Evolutionary conservation across 2,329 filamentous ascomycete genomes (phyloP).

Genomic region (Ilyonectria mors-panacis): DNA sequence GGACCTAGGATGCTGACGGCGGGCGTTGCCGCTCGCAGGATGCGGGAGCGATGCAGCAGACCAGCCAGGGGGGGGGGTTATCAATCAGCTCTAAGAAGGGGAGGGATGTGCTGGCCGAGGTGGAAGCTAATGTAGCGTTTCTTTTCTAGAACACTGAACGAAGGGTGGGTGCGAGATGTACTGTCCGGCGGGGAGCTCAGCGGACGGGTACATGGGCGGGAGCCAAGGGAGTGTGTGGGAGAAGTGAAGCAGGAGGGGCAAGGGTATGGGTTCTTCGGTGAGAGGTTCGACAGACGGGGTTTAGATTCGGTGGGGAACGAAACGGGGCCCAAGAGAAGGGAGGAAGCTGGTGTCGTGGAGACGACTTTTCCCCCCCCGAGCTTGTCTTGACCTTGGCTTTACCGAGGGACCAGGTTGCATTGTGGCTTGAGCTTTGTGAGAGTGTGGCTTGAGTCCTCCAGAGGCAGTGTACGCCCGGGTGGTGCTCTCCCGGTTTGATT

Average conservation of each 20-base stretch:
- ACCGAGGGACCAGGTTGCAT: not conserved
- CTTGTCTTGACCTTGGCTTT: not conserved
- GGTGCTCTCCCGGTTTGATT: no score
- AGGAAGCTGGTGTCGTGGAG: not conserved
- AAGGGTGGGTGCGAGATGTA: slow-evolving; percentile 8
- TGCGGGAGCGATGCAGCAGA: slow-evolving; percentile 39
- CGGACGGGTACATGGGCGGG: slow-evolving; percentile 10
- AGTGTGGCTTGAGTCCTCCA: slow-evolving; percentile 26
- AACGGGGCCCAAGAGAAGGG: slow-evolving; percentile 19
- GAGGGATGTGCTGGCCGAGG: slow-evolving; percentile 9
- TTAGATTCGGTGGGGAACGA: slow-evolving; percentile 35
- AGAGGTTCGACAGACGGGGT: slow-evolving; percentile 21
- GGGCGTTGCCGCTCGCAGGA: slow-evolving; percentile 43
- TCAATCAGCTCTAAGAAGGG: slow-evolving; percentile 26
- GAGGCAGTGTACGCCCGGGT: not conserved
- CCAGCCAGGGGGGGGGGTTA: slow-evolving; percentile 29
- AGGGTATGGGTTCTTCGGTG: slow-evolving; percentile 25
- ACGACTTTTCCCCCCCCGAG: no score
- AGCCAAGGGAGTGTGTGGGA: slow-evolving; percentile 30
- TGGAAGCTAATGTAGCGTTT: slow-evolving; percentile 22
- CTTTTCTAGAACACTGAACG: slow-evolving; percentile 11
- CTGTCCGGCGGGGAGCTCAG: not conserved
- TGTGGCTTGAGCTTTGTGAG: slow-evolving; percentile 26
- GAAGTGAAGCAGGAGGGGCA: slow-evolving; percentile 24
- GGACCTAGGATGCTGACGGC: slow-evolving; percentile 40